These are phyloP conservation scores for Adansonia madagascariensis DNA, from an alignment of 441 rosid genomes.

Conservation along the genomic window DNA sequence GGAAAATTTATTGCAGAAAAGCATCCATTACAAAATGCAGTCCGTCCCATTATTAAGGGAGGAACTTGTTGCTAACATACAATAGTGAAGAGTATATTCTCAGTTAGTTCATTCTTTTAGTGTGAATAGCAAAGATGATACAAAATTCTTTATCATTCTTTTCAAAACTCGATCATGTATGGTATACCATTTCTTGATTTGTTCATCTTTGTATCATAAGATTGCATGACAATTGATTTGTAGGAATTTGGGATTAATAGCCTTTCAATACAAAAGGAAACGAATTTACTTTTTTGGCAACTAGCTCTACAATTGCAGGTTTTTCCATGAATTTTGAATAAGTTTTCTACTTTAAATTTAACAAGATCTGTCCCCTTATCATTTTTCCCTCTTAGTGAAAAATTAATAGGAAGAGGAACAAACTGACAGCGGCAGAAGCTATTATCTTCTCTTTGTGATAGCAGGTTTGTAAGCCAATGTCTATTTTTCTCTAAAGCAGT, in stretches of 20 bases:
- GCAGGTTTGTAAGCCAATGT: too few relatives aligned
- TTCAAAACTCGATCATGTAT: conserved; percentile 20
- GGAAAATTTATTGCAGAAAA: conserved; percentile 26
- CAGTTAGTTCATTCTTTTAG: conserved; percentile 50
- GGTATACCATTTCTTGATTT: conserved; percentile 17
- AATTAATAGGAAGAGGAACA: background rate
- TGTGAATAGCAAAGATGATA: conserved; percentile 59
- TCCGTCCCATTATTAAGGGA: conserved; percentile 38
- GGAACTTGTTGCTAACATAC: conserved; percentile 30
- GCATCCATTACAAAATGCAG: conserved; percentile 34
- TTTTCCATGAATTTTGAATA: background rate
- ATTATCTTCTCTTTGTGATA: background rate
- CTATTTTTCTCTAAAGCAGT: background rate
- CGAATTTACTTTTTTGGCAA: background rate
- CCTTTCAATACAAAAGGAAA: conserved; percentile 29
- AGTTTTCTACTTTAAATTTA: background rate
- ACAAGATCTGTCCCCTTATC: background rate
- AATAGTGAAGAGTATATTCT: conserved; percentile 21
- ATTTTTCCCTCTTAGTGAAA: background rate
- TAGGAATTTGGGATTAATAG: conserved; percentile 35
- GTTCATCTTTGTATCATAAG: conserved; percentile 30
- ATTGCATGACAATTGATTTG: conserved; percentile 12
- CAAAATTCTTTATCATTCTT: conserved; percentile 51
- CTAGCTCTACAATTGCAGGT: background rate
- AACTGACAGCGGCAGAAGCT: background rate